Conservation (phyloP, 371 early-diverging fungal species). For the Mucor plumbeus region DNA sequence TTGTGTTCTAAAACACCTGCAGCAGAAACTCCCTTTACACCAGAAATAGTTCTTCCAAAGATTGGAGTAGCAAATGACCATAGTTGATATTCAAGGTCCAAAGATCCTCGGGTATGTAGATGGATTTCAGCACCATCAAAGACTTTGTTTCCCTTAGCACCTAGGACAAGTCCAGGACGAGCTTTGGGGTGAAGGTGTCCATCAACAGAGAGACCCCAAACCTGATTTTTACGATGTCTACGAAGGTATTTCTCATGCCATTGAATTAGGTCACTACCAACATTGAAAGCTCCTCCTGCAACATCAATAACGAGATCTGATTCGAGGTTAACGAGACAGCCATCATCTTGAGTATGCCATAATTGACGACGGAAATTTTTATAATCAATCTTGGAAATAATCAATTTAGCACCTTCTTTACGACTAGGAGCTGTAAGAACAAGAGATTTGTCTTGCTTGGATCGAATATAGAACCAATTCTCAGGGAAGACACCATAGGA, state of each 20-base stretch:
- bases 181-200: constrained; percentile 46
- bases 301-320: constrained; percentile 58
- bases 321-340: constrained; percentile 55
- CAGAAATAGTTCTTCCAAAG: constrained; percentile 30
- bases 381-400: constrained; percentile 37
- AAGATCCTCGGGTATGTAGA: constrained; percentile 41
- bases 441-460: constrained; percentile 36
- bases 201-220: constrained; percentile 51
- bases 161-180: constrained; percentile 42
- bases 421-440: constrained; percentile 36
- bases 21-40: constrained; percentile 12
- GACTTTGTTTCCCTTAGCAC: constrained; percentile 25
- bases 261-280: constrained; percentile 39
- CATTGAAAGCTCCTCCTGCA: constrained; percentile 46
- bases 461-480: constrained; percentile 51
- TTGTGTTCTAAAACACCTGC: constrained; percentile 15
- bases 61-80: constrained; percentile 49
- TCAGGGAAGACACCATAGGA: constrained; percentile 48
- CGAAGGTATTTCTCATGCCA: constrained; percentile 42
- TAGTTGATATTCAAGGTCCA: constrained; percentile 35
- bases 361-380: constrained; percentile 54
- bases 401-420: constrained; percentile 39
- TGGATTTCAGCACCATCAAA: constrained; percentile 37
- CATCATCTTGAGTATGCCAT: constrained; percentile 59
- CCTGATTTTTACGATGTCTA: constrained; percentile 45